A percentile compares a stretch with the other conserved stretches of the same genome.
phyloP scores from a whole-genome alignment of 106 monocot species.

The Hemerocallis citrina region DNA sequence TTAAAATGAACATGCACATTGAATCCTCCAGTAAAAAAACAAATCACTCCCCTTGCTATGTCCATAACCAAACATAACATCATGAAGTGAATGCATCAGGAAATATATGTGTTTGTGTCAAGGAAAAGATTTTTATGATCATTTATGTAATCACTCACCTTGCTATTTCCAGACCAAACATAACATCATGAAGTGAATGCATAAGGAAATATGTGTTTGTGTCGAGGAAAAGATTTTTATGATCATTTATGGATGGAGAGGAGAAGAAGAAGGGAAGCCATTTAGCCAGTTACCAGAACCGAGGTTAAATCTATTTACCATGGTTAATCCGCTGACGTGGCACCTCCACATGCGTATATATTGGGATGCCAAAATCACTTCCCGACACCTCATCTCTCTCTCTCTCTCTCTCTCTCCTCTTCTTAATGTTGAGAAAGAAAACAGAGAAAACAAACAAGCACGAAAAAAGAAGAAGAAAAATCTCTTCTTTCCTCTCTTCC shows the following conservation, averaged over 20 bases:
- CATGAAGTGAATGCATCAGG: too few species aligned
- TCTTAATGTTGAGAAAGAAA: not conserved
- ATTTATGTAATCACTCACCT: too few species aligned
- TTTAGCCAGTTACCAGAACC: not conserved
- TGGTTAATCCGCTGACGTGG: constrained; percentile 8
- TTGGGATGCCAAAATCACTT: constrained; percentile 3
- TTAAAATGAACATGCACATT: too few species aligned
- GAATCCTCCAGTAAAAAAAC: too few species aligned
- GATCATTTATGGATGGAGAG: not conserved
- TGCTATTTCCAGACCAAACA: too few species aligned
- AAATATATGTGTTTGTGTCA: too few species aligned
- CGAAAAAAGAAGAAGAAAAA: not conserved
- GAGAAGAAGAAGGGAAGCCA: not conserved
- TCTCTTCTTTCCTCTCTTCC: not conserved
- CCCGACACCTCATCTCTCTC: constrained; percentile 9
- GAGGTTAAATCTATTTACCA: constrained; percentile 1
- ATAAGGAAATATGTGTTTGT: too few species aligned
- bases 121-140: too few species aligned
- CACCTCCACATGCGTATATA: constrained; percentile 11
- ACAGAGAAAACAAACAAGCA: not conserved
- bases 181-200: too few species aligned
- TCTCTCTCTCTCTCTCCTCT: not conserved
- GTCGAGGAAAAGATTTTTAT: too few species aligned
- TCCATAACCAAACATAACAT: too few species aligned
- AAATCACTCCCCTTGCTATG: too few species aligned